Evolutionary conservation across 2,329 filamentous ascomycete species (phyloP).

Genomic region (Leptographium radiaticola): DNA sequence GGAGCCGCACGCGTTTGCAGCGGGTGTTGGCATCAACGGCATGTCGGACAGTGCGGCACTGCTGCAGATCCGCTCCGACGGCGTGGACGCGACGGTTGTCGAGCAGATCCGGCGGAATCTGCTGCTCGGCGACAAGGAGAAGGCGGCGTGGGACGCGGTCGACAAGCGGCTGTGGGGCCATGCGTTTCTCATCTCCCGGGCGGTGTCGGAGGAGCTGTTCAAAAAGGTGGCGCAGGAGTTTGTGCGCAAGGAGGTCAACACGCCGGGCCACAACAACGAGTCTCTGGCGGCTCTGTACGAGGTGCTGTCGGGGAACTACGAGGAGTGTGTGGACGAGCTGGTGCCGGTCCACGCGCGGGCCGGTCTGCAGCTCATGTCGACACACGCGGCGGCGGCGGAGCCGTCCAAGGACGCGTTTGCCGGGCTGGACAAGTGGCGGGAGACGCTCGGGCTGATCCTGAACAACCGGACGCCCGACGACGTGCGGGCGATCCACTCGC

Average conservation of each 20-base stretch:
- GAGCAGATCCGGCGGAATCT: conserved; percentile 62
- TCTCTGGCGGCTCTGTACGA: conserved; percentile 86
- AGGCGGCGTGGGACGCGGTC: conserved; percentile 84
- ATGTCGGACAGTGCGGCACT: conserved; percentile 13
- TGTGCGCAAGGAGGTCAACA: conserved; percentile 85
- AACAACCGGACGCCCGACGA: conserved; percentile 82
- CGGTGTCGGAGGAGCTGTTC: conserved; percentile 70
- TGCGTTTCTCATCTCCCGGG: conserved; percentile 76
- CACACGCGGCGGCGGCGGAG: conserved; percentile 41
- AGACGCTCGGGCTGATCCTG: conserved; percentile 73
- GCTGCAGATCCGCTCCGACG: conserved; percentile 33
- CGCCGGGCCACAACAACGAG: conserved; percentile 65
- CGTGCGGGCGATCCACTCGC: conserved; percentile 58
- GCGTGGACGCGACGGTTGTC: conserved; percentile 54
- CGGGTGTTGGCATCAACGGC: conserved; percentile 9
- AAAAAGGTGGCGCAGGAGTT: conserved; percentile 93
- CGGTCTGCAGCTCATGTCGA: conserved; percentile 81
- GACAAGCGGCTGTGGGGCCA: conserved; percentile 95
- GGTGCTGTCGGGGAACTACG: conserved; percentile 82
- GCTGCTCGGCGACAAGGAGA: conserved; percentile 70
- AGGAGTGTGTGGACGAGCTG: conserved; percentile 91
- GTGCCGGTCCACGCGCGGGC: conserved; percentile 86
- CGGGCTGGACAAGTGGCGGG: conserved; percentile 86
- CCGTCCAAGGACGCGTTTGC: conserved; percentile 61
- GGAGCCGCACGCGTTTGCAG: conserved; percentile 7